phyloP scores from a whole-genome alignment of 2,329 filamentous ascomycete genomes.

The Neocatenulostroma microsporum region DNA sequence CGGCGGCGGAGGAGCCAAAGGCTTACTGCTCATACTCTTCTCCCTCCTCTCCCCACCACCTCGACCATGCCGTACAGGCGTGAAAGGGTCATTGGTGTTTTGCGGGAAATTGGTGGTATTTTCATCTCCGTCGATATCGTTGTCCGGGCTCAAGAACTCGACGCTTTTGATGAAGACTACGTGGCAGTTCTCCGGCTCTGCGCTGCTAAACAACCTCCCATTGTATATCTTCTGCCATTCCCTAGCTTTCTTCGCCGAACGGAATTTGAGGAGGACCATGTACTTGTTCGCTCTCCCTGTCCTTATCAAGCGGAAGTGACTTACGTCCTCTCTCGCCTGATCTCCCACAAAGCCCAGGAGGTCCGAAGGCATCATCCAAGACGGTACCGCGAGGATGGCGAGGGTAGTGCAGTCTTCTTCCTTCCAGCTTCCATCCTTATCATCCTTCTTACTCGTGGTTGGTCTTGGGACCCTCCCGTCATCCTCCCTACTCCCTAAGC shows the following conservation, averaged over 20 bases:
- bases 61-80: conserved; percentile 21
- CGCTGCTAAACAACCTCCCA: conserved; percentile 74
- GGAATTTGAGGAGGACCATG: conserved; percentile 92
- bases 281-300: conserved; percentile 85
- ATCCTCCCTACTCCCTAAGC: conserved; percentile 43
- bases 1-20: conserved; percentile 66
- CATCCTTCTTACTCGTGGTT: conserved; percentile 12
- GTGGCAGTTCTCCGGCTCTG: conserved; percentile 81
- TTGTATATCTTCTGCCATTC: conserved; percentile 83
- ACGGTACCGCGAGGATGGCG: conserved; percentile 90
- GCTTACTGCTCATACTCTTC: conserved; percentile 43
- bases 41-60: conserved; percentile 27
- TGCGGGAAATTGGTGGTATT: conserved; percentile 51
- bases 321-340: conserved; percentile 74
- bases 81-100: conserved; percentile 57
- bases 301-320: conserved; percentile 89
- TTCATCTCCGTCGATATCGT: conserved; percentile 32
- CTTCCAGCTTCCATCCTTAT: conserved; percentile 30
- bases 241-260: conserved; percentile 63
- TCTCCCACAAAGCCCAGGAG: conserved; percentile 89
- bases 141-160: conserved; percentile 62
- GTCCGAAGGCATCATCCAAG: conserved; percentile 84
- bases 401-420: conserved; percentile 73
- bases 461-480: conserved; percentile 5
- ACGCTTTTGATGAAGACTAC: conserved; percentile 92